Evolutionary conservation across 371 early-diverging fungal species (phyloP), one percentile per base, ranked within the genome.

Genomic region (Actinomortierella ambigua): DNA sequence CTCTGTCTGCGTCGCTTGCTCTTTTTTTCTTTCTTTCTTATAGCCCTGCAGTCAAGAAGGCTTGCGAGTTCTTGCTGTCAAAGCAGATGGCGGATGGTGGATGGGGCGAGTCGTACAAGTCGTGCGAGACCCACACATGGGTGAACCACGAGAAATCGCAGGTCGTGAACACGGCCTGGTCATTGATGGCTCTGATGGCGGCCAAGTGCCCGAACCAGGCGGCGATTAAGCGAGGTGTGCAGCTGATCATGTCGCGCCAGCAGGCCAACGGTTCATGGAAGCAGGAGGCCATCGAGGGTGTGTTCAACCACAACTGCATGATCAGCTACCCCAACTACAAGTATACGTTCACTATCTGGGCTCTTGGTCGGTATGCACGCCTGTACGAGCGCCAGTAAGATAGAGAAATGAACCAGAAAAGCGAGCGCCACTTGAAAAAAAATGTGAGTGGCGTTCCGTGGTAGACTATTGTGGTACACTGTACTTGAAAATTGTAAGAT

Each of bases 241-340:
- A 90, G 65, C 60, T 98, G 43, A 83, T 96, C 63, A 93, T 94
- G 92, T 69, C 77, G 14, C 79, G 95, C 29, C 98, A 98, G 78
- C 90, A 88, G 60, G 77, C 83, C 3, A 94, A 90, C 59, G 99
- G 99, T 41, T 93, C 93, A 71, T 98, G 98, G 97, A 85, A 87
- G 26, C 98, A 98, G 75, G 98, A 98, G 68, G 88, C 83, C 44
- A 95, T 98, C 59, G 99, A 98, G 78, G 99, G 99, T 40, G 96
- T 98, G 43, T 98, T 98, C 75, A 98, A 97, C 85, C 92, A 95
- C 76, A 90, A 87, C 62, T 93, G 92, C 73, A 90, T 87, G 78
- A 98, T 98, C 71, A 88, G 92, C 26, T 98, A 98, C 75, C 97
- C 97, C 24, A 96, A 96, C 78, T 97, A 94, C 82, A 97, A 96